Evolutionary conservation across 352 stramenopile genomes (phyloP).

Genomic region (Pythium biforme): DNA sequence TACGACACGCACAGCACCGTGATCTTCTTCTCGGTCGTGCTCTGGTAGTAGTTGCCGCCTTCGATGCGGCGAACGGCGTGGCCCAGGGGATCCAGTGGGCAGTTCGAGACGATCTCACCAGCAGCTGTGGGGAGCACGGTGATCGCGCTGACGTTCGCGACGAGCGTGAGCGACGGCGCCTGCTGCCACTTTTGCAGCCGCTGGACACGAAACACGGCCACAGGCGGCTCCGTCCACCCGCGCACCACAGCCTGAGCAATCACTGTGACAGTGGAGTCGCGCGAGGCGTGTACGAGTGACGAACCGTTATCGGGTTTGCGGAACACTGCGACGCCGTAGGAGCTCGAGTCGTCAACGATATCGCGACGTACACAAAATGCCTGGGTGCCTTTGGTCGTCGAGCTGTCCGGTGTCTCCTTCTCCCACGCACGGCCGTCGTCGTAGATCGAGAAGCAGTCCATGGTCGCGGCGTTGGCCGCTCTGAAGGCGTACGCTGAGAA

Average conservation of each 20-base stretch:
- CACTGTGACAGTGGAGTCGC: background rate
- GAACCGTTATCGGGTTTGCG: background rate
- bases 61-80: background rate
- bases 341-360: background rate
- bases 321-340: slow-evolving; percentile 6
- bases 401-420: background rate
- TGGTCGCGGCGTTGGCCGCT: background rate
- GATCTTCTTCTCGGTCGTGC: background rate
- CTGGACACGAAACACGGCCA: background rate
- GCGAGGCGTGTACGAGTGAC: slow-evolving; percentile 4
- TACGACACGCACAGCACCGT: slow-evolving; percentile 16
- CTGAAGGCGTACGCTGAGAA: slow-evolving; percentile 11
- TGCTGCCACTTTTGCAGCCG: slow-evolving; percentile 3
- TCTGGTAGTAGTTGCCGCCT: slow-evolving; percentile 21
- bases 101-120: background rate
- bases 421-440: slow-evolving; percentile 1
- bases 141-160: slow-evolving; percentile 6
- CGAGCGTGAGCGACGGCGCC: slow-evolving; percentile 1
- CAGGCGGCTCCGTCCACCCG: slow-evolving; percentile 6
- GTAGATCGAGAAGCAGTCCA: slow-evolving; percentile 14
- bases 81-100: background rate
- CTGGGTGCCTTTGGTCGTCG: background rate
- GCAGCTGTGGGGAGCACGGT: background rate
- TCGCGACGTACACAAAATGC: slow-evolving; percentile 8
- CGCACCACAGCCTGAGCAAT: slow-evolving; percentile 1